Conservation (phyloP, 2,329 filamentous ascomycete species). For the Albophoma yamanashiensis region DNA sequence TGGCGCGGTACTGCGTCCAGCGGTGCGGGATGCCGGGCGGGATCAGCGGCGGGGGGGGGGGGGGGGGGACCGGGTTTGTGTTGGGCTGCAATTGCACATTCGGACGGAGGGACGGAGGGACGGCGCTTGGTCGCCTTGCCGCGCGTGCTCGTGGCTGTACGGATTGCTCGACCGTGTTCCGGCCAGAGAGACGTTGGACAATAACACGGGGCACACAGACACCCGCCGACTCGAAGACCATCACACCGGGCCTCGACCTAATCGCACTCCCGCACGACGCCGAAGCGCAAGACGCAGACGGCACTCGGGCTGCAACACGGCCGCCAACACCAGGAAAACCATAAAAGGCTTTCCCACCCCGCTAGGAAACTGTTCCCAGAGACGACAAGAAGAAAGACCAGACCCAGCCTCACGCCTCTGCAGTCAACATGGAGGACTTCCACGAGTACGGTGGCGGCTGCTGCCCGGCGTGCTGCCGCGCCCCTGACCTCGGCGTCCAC, state of each 20-base stretch:
- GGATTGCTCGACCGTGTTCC: neutral
- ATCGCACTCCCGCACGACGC: neutral
- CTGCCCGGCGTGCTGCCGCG: slow-evolving; percentile 20
- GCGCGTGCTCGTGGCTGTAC: neutral
- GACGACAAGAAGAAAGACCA: neutral
- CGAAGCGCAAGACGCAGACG: neutral
- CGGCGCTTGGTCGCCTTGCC: neutral
- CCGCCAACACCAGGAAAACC: neutral
- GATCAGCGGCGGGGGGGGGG: too few relatives aligned
- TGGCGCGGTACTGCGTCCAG: too few relatives aligned
- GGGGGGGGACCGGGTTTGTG: neutral
- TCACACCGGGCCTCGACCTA: neutral
- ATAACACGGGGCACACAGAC: neutral
- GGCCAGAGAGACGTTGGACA: neutral
- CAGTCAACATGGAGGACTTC: neutral
- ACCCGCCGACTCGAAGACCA: neutral
- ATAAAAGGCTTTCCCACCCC: neutral
- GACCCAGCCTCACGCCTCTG: neutral
- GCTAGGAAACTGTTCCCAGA: neutral
- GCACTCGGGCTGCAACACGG: neutral
- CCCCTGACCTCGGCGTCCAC: slow-evolving; percentile 18
- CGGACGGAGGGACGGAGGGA: neutral
- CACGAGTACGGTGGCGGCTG: slow-evolving; percentile 6
- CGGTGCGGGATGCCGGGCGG: too few relatives aligned
- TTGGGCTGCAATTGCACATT: neutral